phyloP scores from a whole-genome alignment of 768 basidiomycete genomes.

The Collybia nuda region DNA sequence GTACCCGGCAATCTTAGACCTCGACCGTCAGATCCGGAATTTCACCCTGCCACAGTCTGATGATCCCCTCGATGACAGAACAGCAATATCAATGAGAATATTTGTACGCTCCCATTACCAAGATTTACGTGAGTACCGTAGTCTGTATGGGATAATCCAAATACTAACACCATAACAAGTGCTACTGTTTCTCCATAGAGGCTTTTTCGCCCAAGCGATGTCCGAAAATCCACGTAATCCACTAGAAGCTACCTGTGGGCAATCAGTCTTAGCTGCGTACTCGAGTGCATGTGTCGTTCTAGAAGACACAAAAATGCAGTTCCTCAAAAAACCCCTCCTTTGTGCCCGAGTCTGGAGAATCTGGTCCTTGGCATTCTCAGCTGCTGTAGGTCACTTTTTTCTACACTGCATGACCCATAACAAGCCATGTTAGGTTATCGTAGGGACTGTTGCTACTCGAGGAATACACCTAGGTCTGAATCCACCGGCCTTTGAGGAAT shows the following conservation, averaged over 20 bases:
- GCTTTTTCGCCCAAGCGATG: constrained; percentile 58
- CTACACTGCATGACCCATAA: background rate
- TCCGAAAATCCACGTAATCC: constrained; percentile 47
- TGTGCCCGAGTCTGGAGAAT: constrained; percentile 55
- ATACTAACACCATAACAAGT: constrained; percentile 30
- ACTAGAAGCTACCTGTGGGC: constrained; percentile 43
- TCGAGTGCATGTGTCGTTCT: constrained; percentile 48
- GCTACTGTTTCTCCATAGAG: constrained; percentile 54
- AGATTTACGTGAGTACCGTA: constrained; percentile 37
- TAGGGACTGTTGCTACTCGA: constrained; percentile 54
- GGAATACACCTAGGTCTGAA: constrained; percentile 41
- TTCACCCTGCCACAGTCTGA: constrained; percentile 25
- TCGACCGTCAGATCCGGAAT: constrained; percentile 49
- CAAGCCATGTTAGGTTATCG: constrained; percentile 36
- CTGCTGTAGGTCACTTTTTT: constrained; percentile 40
- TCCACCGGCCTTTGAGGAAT: constrained; percentile 43
- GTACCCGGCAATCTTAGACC: constrained; percentile 46
- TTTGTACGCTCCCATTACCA: constrained; percentile 44
- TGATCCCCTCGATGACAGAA: constrained; percentile 24
- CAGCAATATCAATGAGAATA: constrained; percentile 38
- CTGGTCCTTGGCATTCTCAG: constrained; percentile 57
- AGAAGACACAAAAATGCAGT: constrained; percentile 38
- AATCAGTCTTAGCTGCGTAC: constrained; percentile 54
- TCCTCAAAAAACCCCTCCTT: constrained; percentile 40
- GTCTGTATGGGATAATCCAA: background rate